phyloP scores from a whole-genome alignment of 2,329 filamentous ascomycete species.

The Fusarium sp. region DNA sequence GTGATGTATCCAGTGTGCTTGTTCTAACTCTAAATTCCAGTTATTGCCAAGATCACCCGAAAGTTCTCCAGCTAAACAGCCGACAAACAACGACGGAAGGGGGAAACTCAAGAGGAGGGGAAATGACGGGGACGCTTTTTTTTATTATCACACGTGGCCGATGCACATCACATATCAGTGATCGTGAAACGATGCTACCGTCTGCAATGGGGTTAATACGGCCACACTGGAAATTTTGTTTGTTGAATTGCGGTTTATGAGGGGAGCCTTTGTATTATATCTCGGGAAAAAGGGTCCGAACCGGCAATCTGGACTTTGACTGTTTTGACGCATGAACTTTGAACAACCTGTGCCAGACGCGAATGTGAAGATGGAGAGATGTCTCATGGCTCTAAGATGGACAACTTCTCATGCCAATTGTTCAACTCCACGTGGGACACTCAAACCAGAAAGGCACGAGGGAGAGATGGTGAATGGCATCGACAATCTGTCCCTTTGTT shows the following conservation, averaged over 20 bases:
- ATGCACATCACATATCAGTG: conserved; percentile 37
- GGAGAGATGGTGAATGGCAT: no score
- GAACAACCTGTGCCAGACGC: not conserved
- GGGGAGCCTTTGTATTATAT: conserved; percentile 52
- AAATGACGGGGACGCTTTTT: conserved; percentile 36
- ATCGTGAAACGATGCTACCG: conserved; percentile 41
- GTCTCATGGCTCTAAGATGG: not conserved
- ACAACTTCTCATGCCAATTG: no score
- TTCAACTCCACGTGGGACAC: no score
- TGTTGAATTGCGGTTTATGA: conserved; percentile 49
- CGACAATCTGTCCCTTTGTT: no score
- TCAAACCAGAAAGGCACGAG: no score
- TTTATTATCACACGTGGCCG: conserved; percentile 35
- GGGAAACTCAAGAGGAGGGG: conserved; percentile 10
- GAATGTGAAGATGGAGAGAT: conserved; percentile 4
- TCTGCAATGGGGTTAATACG: conserved; percentile 47
- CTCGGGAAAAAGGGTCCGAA: conserved; percentile 48
- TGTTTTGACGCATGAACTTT: conserved; percentile 37
- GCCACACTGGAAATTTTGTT: conserved; percentile 47
- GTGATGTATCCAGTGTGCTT: not conserved
- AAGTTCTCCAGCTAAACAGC: conserved; percentile 77
- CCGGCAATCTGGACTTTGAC: conserved; percentile 44
- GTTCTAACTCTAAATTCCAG: conserved; percentile 61
- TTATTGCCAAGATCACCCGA: conserved; percentile 95
- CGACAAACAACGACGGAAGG: conserved; percentile 26